Evolutionary conservation across 1,284 basidiomycete species (phyloP).

Genomic region (Pterulicium gracile): DNA sequence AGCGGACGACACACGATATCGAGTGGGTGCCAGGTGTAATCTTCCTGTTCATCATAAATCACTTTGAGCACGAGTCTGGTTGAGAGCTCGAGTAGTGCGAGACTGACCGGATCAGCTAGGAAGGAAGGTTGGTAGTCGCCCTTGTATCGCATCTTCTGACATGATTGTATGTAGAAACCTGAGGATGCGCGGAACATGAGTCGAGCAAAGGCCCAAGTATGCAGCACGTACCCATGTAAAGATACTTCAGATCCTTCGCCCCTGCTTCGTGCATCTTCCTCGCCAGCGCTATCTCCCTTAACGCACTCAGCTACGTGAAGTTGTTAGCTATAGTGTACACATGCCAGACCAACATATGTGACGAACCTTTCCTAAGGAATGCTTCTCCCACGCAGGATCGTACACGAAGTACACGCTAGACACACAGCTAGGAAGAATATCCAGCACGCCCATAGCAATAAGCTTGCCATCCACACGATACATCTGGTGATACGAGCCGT

Average conservation of each 20-base stretch:
- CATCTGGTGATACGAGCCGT: constrained; percentile 81
- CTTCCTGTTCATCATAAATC: constrained; percentile 38
- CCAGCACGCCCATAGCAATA: constrained; percentile 84
- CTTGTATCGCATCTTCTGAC: constrained; percentile 96
- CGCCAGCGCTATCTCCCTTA: constrained; percentile 69
- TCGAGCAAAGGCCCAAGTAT: neutral
- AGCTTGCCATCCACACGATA: constrained; percentile 76
- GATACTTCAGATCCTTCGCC: constrained; percentile 41
- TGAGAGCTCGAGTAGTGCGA: constrained; percentile 1
- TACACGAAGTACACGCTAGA: constrained; percentile 97
- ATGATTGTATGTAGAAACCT: constrained; percentile 91
- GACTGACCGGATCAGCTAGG: constrained; percentile 75
- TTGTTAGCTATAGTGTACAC: neutral
- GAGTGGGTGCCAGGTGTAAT: constrained; percentile 68
- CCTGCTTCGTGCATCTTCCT: constrained; percentile 70
- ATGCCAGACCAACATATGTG: constrained; percentile 4
- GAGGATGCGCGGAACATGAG: constrained; percentile 4
- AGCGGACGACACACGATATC: constrained; percentile 39
- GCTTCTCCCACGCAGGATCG: constrained; percentile 64
- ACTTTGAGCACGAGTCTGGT: neutral
- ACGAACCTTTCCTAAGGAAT: constrained; percentile 74
- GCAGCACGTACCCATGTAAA: constrained; percentile 77
- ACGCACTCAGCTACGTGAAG: constrained; percentile 59
- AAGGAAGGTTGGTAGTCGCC: constrained; percentile 85
- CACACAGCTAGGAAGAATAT: constrained; percentile 84